A percentile compares a stretch with the other conserved stretches of the same genome.
Evolutionary conservation across 768 basidiomycete species (phyloP).

Genomic region (Kwoniella sp.): DNA sequence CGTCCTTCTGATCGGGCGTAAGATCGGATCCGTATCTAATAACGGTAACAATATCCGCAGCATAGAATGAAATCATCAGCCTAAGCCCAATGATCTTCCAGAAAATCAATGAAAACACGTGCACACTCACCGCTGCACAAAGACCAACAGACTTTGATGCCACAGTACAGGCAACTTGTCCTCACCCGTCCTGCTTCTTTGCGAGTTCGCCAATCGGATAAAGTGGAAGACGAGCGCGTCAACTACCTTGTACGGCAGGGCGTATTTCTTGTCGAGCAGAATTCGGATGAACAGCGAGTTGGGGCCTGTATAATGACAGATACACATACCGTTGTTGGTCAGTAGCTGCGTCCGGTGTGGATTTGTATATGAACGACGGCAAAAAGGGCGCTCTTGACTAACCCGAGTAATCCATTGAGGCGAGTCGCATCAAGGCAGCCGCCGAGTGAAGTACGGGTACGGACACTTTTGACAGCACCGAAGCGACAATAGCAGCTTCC

Average conservation of each 20-base stretch:
- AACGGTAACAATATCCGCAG: not conserved
- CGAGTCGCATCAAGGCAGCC: constrained; percentile 87
- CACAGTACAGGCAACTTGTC: constrained; percentile 93
- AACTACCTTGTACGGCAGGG: constrained; percentile 95
- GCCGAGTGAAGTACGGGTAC: constrained; percentile 96
- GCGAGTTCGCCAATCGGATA: constrained; percentile 88
- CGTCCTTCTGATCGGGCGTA: constrained; percentile 96
- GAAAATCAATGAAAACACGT: too few relatives aligned
- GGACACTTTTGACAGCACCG: constrained; percentile 83
- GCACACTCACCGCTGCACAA: constrained; percentile 74
- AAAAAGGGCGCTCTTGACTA: too few relatives aligned
- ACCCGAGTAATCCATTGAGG: constrained; percentile 96
- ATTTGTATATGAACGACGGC: too few relatives aligned
- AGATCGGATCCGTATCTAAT: constrained; percentile 86
- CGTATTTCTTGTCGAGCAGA: constrained; percentile 94
- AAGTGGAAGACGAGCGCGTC: constrained; percentile 98
- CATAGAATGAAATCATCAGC: not conserved
- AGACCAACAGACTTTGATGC: constrained; percentile 95
- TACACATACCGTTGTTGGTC: not conserved
- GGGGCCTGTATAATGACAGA: constrained; percentile 62
- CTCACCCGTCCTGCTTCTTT: constrained; percentile 65
- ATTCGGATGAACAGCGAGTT: constrained; percentile 97
- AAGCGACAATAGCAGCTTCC: constrained; percentile 91
- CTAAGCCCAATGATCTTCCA: too few relatives aligned
- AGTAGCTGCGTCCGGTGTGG: not conserved